Percentiles rank a stretch among this genome's conserved stretches.
Evolutionary conservation across 73 alveolate genomes (phyloP).

Genomic region (Tetrahymena borealis): DNA sequence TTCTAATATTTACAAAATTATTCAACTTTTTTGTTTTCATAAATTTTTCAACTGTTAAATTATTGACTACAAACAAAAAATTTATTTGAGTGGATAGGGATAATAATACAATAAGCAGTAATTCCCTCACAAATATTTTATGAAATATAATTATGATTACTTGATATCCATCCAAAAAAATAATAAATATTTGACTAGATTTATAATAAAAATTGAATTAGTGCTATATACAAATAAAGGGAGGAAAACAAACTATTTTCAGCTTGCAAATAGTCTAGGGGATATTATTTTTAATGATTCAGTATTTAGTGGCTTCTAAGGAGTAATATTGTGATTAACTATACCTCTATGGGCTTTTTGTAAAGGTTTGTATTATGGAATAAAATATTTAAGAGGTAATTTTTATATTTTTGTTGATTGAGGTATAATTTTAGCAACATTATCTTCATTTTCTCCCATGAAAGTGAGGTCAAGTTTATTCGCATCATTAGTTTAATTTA

Average conservation of each 20-base stretch:
- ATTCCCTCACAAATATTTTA: too few species aligned
- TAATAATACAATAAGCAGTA: too few species aligned
- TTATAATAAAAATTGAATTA: not conserved
- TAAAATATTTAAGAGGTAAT: not conserved
- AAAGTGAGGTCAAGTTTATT: not conserved
- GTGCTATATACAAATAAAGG: not conserved
- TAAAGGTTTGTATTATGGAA: not conserved
- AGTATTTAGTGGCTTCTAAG: not conserved
- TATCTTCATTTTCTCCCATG: not conserved
- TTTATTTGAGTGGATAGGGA: not conserved
- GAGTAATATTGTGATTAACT: not conserved
- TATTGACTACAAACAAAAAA: not conserved
- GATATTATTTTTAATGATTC: not conserved
- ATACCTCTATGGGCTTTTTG: not conserved
- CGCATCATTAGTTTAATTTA: too few species aligned
- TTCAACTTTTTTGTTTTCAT: not conserved
- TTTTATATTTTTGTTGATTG: not conserved
- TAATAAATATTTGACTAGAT: not conserved
- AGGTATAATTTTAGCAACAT: not conserved
- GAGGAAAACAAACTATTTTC: not conserved
- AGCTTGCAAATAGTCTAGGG: not conserved
- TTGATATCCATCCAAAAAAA: not conserved
- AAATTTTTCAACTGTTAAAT: not conserved
- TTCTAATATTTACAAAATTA: not conserved
- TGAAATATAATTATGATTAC: too few species aligned